A percentile compares a stretch with the other conserved stretches of the same genome.
phyloP scores from a whole-genome alignment of 1,284 basidiomycete genomes.

The Megacollybia platyphylla region DNA sequence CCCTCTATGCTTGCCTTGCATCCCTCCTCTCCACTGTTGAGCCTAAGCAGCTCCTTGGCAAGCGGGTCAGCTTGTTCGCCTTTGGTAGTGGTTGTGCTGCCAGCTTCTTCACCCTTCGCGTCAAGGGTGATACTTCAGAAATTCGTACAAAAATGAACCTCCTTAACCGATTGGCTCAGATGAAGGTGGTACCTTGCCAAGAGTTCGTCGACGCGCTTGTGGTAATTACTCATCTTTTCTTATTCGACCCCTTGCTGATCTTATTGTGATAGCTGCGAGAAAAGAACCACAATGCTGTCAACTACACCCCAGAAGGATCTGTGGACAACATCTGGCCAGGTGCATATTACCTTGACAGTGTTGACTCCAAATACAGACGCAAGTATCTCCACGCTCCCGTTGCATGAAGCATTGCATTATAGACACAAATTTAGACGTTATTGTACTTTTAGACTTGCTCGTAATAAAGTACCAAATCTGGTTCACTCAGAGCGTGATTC shows the following conservation, averaged over 20 bases:
- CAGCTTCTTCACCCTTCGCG: constrained; percentile 66
- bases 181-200: constrained; percentile 87
- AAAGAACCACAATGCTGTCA: constrained; percentile 88
- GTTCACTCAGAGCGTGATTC: no score
- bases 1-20: constrained; percentile 73
- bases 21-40: constrained; percentile 49
- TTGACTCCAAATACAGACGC: constrained; percentile 89
- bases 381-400: constrained; percentile 59
- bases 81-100: constrained; percentile 77
- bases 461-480: no score
- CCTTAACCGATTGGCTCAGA: constrained; percentile 62
- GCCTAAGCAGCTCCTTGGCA: constrained; percentile 44
- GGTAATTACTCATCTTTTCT: constrained; percentile 27
- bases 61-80: constrained; percentile 71
- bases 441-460: no score
- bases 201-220: constrained; percentile 42
- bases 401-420: constrained; percentile 15
- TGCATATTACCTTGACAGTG: constrained; percentile 85
- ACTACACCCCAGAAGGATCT: constrained; percentile 79
- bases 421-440: neutral
- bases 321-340: constrained; percentile 92
- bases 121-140: constrained; percentile 63
- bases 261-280: constrained; percentile 63
- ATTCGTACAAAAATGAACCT: constrained; percentile 65
- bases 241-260: constrained; percentile 3